phyloP scores from a whole-genome alignment of 495 filamentous ascomycete genomes.

The Penicillium desertorum region DNA sequence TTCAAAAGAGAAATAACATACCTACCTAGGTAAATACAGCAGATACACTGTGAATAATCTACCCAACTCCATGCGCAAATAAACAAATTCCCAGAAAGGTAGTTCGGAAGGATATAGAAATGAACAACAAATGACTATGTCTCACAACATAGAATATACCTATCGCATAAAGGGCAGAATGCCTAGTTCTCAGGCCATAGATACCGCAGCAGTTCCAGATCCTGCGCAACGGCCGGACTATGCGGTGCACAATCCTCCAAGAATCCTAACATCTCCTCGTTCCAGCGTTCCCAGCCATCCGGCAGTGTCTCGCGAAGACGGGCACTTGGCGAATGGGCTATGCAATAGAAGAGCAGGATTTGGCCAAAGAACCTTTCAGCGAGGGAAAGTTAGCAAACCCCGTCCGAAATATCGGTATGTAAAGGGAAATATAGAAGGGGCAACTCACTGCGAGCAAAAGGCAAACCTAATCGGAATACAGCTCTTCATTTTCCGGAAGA shows the following conservation, averaged over 20 bases:
- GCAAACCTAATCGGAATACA: conserved; percentile 51
- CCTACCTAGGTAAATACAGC: background rate
- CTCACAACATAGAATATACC: background rate
- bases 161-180: background rate
- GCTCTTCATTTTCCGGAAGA: conserved; percentile 49
- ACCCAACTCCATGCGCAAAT: conserved; percentile 10
- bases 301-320: conserved; percentile 41
- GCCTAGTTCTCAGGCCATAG: conserved; percentile 28
- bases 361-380: conserved; percentile 46
- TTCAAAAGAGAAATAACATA: background rate
- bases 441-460: conserved; percentile 49
- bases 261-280: conserved; percentile 46
- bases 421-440: background rate
- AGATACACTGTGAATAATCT: background rate
- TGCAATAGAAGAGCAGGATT: conserved; percentile 48
- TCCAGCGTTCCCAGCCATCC: conserved; percentile 48
- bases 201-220: conserved; percentile 42
- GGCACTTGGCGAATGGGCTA: conserved; percentile 41
- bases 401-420: background rate
- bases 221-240: conserved; percentile 46
- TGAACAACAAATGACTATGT: background rate
- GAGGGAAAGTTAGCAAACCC: background rate
- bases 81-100: background rate
- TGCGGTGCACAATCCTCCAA: conserved; percentile 42
- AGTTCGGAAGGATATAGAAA: background rate